These are phyloP conservation scores for Stephanocyclus meneghinianus DNA, from an alignment of 352 stramenopile genomes.

Conservation along the genomic window DNA sequence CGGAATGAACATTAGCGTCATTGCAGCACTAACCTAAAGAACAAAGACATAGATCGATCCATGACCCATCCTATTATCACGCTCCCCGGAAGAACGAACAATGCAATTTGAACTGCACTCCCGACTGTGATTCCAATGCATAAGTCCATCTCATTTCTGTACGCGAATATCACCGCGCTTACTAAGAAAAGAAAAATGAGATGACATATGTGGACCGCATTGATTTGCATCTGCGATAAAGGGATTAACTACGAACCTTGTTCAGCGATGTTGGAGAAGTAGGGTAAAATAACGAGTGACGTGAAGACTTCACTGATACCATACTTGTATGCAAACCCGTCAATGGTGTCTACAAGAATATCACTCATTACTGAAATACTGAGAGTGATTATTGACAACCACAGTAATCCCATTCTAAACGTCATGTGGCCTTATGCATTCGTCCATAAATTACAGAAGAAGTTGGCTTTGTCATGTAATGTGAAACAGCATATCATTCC, in stretches of 20 bases:
- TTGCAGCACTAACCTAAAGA: constrained; percentile 83
- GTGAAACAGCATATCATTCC: neutral
- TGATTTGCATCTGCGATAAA: no score
- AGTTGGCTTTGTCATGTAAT: neutral
- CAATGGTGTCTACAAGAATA: constrained; percentile 83
- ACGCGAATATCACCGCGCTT: constrained; percentile 94
- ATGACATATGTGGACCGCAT: no score
- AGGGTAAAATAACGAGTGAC: constrained; percentile 94
- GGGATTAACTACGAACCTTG: constrained; percentile 67
- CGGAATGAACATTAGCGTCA: neutral
- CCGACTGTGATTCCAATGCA: constrained; percentile 96
- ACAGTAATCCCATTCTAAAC: constrained; percentile 75
- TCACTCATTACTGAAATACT: constrained; percentile 81
- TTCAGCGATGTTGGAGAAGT: constrained; percentile 97
- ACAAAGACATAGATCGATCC: constrained; percentile 92
- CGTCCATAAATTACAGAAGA: neutral
- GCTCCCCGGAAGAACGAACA: constrained; percentile 95
- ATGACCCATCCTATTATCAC: constrained; percentile 93
- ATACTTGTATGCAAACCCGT: constrained; percentile 73
- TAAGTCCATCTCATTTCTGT: constrained; percentile 98
- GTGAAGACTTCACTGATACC: constrained; percentile 85
- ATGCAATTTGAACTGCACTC: constrained; percentile 94
- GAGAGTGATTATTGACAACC: constrained; percentile 81
- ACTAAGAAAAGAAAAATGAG: constrained; percentile 55
- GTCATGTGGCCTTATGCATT: constrained; percentile 54